These are phyloP conservation scores for Suillus occidentalis DNA, from an alignment of 768 basidiomycete species.

Conservation along the genomic window DNA sequence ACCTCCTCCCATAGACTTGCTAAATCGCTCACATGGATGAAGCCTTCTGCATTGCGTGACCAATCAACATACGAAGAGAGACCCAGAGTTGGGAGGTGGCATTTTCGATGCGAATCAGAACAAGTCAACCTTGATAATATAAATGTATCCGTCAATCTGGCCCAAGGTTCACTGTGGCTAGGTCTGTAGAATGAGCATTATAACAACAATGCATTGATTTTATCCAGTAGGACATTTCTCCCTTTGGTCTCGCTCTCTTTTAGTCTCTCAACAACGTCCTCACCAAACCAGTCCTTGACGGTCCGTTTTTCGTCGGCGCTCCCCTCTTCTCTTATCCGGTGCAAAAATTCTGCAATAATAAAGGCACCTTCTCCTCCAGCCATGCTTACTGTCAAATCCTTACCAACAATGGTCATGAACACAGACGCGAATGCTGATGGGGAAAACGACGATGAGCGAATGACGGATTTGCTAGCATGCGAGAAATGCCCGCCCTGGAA, in stretches of 20 bases:
- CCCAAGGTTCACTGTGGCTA: background rate
- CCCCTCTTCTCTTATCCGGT: slow-evolving; percentile 49
- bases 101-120: background rate
- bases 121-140: background rate
- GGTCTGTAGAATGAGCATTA: background rate
- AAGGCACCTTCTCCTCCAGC: slow-evolving; percentile 68
- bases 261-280: slow-evolving; percentile 46
- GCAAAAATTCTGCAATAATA: slow-evolving; percentile 71
- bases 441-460: slow-evolving; percentile 54
- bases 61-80: background rate
- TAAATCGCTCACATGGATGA: background rate
- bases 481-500: slow-evolving; percentile 91
- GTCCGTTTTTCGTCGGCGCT: slow-evolving; percentile 39
- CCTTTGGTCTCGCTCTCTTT: slow-evolving; percentile 65
- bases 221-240: slow-evolving; percentile 66
- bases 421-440: slow-evolving; percentile 55
- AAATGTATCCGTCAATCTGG: background rate
- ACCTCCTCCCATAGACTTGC: background rate
- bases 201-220: slow-evolving; percentile 35
- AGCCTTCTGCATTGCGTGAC: background rate
- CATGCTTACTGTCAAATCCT: slow-evolving; percentile 53
- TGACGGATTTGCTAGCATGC: slow-evolving; percentile 55
- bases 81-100: background rate
- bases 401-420: slow-evolving; percentile 56
- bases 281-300: slow-evolving; percentile 60